Conservation (phyloP, 1,284 basidiomycete species). For the Sporisorium exsertum region DNA sequence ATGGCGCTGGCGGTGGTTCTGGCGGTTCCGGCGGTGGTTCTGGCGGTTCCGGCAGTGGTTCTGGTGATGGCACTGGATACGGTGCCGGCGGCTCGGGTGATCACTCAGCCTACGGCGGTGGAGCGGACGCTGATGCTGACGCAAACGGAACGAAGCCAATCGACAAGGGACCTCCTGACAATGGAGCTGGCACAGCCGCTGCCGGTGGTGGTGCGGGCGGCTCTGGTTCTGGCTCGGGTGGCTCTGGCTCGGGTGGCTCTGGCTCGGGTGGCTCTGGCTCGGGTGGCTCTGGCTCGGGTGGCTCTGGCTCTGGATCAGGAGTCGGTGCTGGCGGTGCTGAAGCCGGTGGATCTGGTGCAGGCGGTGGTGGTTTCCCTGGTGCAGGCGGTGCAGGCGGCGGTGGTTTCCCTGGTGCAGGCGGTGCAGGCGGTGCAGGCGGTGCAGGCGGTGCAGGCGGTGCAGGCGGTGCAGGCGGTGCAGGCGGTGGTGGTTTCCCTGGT, state of each 20-base stretch:
- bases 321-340: background rate
- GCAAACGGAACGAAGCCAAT: background rate
- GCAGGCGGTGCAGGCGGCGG: constrained; percentile 2
- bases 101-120: background rate
- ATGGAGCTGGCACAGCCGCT: constrained; percentile 8
- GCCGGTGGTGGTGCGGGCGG: constrained; percentile 13
- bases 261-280: constrained; percentile 17
- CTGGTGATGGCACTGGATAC: constrained; percentile 8
- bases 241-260: constrained; percentile 3
- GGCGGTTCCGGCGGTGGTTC: constrained; percentile 7
- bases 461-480: constrained; percentile 1
- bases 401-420: background rate
- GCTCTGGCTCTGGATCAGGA: background rate
- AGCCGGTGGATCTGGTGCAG: background rate
- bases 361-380: constrained; percentile 2
- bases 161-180: constrained; percentile 15
- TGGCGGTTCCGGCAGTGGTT: constrained; percentile 7
- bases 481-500: background rate
- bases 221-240: constrained; percentile 18
- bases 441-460: constrained; percentile 1
- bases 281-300: background rate
- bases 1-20: constrained; percentile 4
- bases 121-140: background rate
- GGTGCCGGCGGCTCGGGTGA: background rate
- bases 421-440: background rate